Percentiles rank a stretch among this genome's conserved stretches.
These are phyloP conservation scores for Vitis cinerea DNA, from an alignment of 164 flowering plant species.

Conservation along the genomic window DNA sequence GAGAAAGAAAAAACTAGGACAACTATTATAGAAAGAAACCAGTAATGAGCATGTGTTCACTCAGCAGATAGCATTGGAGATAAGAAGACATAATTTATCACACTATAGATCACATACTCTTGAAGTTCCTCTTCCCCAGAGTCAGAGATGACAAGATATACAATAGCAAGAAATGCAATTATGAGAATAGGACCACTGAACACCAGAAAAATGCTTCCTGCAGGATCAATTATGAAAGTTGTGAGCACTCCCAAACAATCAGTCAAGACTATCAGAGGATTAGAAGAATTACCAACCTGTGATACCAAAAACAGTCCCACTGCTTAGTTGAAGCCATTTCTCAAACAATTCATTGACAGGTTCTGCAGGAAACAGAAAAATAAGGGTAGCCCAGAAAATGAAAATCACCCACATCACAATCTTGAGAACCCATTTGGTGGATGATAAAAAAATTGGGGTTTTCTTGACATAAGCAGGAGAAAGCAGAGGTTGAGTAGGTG, in stretches of 20 bases:
- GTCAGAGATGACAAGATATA: conserved; percentile 40
- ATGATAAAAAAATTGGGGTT: conserved; percentile 13
- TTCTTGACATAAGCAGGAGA: conserved; percentile 14
- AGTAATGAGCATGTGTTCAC: neutral
- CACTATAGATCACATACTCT: conserved; percentile 26
- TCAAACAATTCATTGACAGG: conserved; percentile 13
- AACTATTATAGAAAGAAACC: neutral
- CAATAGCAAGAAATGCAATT: conserved; percentile 52
- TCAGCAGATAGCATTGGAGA: neutral
- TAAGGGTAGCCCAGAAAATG: conserved; percentile 52
- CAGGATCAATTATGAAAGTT: conserved; percentile 6
- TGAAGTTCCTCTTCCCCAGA: conserved; percentile 41
- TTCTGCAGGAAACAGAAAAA: conserved; percentile 54
- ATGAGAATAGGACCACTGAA: conserved; percentile 71
- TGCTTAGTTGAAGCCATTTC: conserved; percentile 25
- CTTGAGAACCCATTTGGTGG: conserved; percentile 51
- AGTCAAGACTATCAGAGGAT: neutral
- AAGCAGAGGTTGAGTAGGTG: conserved; percentile 32
- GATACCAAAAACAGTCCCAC: conserved; percentile 47
- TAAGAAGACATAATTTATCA: neutral
- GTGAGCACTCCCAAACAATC: neutral
- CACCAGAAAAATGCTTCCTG: conserved; percentile 64
- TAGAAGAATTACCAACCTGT: conserved; percentile 38
- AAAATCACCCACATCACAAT: conserved; percentile 58
- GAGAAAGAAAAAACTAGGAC: neutral